phyloP scores from a whole-genome alignment of 306 rosid genomes.

The Oemleria cerasiformis region DNA sequence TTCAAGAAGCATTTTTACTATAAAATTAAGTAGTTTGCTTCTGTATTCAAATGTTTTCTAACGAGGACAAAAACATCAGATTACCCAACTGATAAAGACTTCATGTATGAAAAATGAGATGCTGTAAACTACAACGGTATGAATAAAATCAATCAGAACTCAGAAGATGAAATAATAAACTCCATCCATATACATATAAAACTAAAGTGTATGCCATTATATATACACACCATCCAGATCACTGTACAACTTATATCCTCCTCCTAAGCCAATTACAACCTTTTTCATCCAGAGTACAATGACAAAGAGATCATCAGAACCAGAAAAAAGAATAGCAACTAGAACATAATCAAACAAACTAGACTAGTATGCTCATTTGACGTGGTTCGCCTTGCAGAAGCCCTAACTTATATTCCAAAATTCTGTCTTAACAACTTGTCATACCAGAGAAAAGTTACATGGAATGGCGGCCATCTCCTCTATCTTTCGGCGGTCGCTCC shows the following conservation, averaged over 20 bases:
- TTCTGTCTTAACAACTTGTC: constrained; percentile 9
- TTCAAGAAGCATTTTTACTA: too few relatives aligned
- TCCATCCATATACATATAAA: constrained; percentile 17
- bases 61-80: too few relatives aligned
- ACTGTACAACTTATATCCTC: constrained; percentile 14
- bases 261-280: constrained; percentile 12
- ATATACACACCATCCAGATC: neutral
- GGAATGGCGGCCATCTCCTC: constrained; percentile 60
- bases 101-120: too few relatives aligned
- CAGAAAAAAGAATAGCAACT: neutral
- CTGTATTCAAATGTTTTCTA: too few relatives aligned
- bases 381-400: neutral
- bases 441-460: constrained; percentile 34
- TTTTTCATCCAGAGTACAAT: too few relatives aligned
- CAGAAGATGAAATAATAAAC: neutral
- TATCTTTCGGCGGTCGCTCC: constrained; percentile 56
- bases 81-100: too few relatives aligned
- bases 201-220: neutral
- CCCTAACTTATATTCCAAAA: constrained; percentile 9
- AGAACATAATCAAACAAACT: neutral
- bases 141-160: neutral
- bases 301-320: neutral
- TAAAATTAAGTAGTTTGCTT: too few relatives aligned
- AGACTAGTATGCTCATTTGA: neutral
- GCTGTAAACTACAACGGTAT: neutral